These are phyloP conservation scores for Zoysia japonica DNA, from an alignment of 176 grass and related monocot species.

Conservation along the genomic window DNA sequence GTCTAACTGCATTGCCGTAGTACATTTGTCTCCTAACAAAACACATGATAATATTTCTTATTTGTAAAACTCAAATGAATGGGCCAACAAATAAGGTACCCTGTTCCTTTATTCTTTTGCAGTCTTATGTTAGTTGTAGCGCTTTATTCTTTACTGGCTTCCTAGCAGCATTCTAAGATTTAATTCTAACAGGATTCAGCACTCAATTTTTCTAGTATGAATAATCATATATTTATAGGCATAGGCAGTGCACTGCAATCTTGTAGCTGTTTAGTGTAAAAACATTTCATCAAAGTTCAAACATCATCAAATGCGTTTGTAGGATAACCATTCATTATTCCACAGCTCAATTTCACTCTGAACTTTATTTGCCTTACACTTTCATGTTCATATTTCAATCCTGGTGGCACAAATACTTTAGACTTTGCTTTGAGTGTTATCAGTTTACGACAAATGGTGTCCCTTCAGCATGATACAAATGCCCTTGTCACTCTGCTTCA, in stretches of 20 bases:
- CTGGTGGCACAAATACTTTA: constrained; percentile 19
- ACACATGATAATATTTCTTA: not conserved
- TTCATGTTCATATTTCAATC: constrained; percentile 35
- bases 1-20: not conserved
- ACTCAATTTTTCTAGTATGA: not conserved
- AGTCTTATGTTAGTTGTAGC: not conserved
- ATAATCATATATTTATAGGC: not conserved
- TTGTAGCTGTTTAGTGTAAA: not conserved
- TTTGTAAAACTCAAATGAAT: not conserved
- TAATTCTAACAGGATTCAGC: not conserved
- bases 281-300: constrained; percentile 16
- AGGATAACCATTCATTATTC: constrained; percentile 27
- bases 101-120: not conserved
- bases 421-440: constrained; percentile 30
- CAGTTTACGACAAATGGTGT: constrained; percentile 32
- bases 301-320: not conserved
- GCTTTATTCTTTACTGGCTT: not conserved
- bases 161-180: not conserved
- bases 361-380: constrained; percentile 36
- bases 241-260: constrained; percentile 5
- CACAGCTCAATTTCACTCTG: constrained; percentile 5
- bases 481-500: constrained; percentile 14
- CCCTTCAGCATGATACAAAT: constrained; percentile 20
- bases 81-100: not conserved
- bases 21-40: not conserved